Evolutionary conservation across 2,329 filamentous ascomycete genomes (phyloP).

Genomic region (Hymenotorrendiella dingleyae): DNA sequence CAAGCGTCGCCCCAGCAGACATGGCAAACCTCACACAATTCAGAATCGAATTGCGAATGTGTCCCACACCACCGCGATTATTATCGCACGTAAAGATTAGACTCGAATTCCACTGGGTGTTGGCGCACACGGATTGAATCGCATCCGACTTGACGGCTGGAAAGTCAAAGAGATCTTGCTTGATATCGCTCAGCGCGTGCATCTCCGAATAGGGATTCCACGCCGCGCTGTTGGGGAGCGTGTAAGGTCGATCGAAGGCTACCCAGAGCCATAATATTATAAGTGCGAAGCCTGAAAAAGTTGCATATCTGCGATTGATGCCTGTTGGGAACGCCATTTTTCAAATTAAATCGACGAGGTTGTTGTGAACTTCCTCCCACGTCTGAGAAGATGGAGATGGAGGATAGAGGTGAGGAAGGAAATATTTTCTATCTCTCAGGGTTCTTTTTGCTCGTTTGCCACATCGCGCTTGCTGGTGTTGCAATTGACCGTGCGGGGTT

Average conservation of each 20-base stretch:
- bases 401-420: too few species aligned
- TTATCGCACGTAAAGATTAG: conserved; percentile 37
- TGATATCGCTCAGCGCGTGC: neutral
- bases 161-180: conserved; percentile 31
- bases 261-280: conserved; percentile 7
- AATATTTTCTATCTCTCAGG: neutral
- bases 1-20: conserved; percentile 32
- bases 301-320: conserved; percentile 3
- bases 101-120: conserved; percentile 30
- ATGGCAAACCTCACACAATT: conserved; percentile 38
- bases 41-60: conserved; percentile 37
- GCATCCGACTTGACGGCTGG: conserved; percentile 33
- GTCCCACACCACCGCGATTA: conserved; percentile 35
- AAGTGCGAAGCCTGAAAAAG: conserved; percentile 1
- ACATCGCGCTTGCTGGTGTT: neutral
- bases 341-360: neutral
- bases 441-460: neutral
- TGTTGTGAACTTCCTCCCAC: neutral
- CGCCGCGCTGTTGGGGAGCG: neutral
- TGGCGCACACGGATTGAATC: conserved; percentile 31
- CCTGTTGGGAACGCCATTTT: conserved; percentile 1
- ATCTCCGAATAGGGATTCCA: conserved; percentile 3
- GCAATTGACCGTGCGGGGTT: conserved; percentile 1
- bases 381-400: neutral
- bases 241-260: conserved; percentile 6